Evolutionary conservation across 768 basidiomycete genomes (phyloP).

Genomic region (Floccularia luteovirens): DNA sequence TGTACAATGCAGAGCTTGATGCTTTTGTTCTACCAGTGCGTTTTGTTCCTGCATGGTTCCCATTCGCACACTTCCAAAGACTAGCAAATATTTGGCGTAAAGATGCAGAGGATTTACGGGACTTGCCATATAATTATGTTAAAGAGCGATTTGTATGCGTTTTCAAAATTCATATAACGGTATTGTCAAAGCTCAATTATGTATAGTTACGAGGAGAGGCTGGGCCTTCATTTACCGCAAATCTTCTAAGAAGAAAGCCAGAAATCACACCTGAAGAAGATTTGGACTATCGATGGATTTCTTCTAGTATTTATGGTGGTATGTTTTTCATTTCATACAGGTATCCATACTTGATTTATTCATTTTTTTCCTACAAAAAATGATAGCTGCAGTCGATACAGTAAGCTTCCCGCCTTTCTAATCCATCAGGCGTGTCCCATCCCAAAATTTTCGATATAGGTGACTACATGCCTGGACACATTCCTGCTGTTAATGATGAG

Average conservation of each 20-base stretch:
- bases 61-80: conserved; percentile 18
- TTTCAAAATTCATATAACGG: neutral
- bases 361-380: conserved; percentile 20
- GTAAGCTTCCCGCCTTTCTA: conserved; percentile 9
- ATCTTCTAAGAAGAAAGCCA: conserved; percentile 5
- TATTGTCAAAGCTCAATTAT: no score
- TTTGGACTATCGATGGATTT: conserved; percentile 6
- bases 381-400: conserved; percentile 17
- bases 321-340: neutral
- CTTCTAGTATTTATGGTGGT: conserved; percentile 6
- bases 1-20: neutral
- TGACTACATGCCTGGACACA: neutral
- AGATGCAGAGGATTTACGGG: conserved; percentile 4
- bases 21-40: conserved; percentile 3
- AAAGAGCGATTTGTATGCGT: conserved; percentile 3
- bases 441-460: neutral
- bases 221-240: conserved; percentile 6
- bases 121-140: conserved; percentile 7
- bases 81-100: conserved; percentile 14
- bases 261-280: conserved; percentile 6
- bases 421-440: no score
- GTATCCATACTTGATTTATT: conserved; percentile 32
- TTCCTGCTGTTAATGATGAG: conserved; percentile 19
- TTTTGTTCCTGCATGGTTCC: conserved; percentile 25
- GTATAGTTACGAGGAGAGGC: neutral